These are phyloP conservation scores for Phytophthora sansomeana DNA, from an alignment of 352 stramenopile species.

Conservation along the genomic window DNA sequence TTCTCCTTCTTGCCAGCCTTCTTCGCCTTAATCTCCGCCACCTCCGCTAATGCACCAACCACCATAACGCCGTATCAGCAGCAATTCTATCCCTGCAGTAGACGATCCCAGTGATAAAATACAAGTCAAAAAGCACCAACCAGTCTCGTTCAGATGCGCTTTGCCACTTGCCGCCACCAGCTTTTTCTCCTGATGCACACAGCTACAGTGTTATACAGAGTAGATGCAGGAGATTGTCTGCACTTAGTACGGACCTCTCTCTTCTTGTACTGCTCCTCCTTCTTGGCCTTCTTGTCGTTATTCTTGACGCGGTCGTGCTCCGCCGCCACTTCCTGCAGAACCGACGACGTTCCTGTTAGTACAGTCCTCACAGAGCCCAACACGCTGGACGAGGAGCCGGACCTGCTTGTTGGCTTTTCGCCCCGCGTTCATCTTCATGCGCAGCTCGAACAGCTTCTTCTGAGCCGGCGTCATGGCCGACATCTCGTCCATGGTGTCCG, in stretches of 20 bases:
- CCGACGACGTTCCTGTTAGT: neutral
- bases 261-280: slow-evolving; percentile 62
- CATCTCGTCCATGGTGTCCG: slow-evolving; percentile 50
- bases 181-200: slow-evolving; percentile 60
- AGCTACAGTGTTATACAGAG: neutral
- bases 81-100: neutral
- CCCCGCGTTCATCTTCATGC: slow-evolving; percentile 87
- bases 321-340: slow-evolving; percentile 67
- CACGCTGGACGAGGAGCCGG: too few relatives aligned
- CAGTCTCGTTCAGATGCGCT: slow-evolving; percentile 73
- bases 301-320: slow-evolving; percentile 78
- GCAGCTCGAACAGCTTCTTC: slow-evolving; percentile 85
- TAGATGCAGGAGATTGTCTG: neutral
- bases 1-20: slow-evolving; percentile 82
- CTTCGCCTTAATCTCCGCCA: slow-evolving; percentile 65
- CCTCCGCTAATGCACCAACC: slow-evolving; percentile 43
- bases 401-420: slow-evolving; percentile 86
- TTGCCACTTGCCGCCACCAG: slow-evolving; percentile 45
- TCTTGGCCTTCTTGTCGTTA: slow-evolving; percentile 69
- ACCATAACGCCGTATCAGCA: neutral
- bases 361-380: neutral
- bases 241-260: slow-evolving; percentile 45
- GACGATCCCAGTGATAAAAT: too few relatives aligned
- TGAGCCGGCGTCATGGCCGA: slow-evolving; percentile 79
- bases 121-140: slow-evolving; percentile 36